phyloP scores from a whole-genome alignment of 495 filamentous ascomycete species.

The Penicillium nucicola region DNA sequence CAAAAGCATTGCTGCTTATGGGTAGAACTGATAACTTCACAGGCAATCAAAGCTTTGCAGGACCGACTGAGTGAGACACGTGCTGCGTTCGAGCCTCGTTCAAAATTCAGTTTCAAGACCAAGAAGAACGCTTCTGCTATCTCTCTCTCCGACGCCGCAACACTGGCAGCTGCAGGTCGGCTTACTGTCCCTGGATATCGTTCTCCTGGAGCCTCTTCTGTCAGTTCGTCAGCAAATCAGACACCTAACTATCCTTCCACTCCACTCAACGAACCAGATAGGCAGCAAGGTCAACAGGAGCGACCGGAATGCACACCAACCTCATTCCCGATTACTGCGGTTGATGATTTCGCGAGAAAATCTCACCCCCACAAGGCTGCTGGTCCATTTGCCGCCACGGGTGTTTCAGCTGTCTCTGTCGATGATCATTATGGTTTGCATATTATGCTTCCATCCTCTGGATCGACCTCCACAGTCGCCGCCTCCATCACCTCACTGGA shows the following conservation, averaged over 20 bases:
- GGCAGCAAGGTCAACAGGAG: slow-evolving; percentile 28
- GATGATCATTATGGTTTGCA: slow-evolving; percentile 60
- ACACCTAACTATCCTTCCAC: slow-evolving; percentile 53
- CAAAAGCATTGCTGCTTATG: not conserved
- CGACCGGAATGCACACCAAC: slow-evolving; percentile 38
- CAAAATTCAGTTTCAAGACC: slow-evolving; percentile 73
- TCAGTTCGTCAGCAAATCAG: slow-evolving; percentile 46
- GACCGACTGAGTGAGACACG: slow-evolving; percentile 61
- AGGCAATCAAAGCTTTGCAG: slow-evolving; percentile 68
- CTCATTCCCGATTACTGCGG: slow-evolving; percentile 25
- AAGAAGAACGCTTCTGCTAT: slow-evolving; percentile 56
- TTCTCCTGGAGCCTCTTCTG: slow-evolving; percentile 42
- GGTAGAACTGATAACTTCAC: not conserved
- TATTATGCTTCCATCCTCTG: slow-evolving; percentile 64
- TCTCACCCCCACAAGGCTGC: slow-evolving; percentile 13
- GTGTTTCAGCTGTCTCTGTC: slow-evolving; percentile 58
- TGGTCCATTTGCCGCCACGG: slow-evolving; percentile 23
- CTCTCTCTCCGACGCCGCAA: slow-evolving; percentile 54
- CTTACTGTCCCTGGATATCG: slow-evolving; percentile 40
- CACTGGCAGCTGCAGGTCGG: slow-evolving; percentile 47
- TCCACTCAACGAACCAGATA: slow-evolving; percentile 46
- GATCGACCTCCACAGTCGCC: slow-evolving; percentile 62
- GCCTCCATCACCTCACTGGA: slow-evolving; percentile 69
- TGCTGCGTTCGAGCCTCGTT: slow-evolving; percentile 55
- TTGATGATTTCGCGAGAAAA: slow-evolving; percentile 15